These are phyloP conservation scores for Fusarium humuli DNA, from an alignment of 2,329 filamentous ascomycete genomes.

Conservation along the genomic window DNA sequence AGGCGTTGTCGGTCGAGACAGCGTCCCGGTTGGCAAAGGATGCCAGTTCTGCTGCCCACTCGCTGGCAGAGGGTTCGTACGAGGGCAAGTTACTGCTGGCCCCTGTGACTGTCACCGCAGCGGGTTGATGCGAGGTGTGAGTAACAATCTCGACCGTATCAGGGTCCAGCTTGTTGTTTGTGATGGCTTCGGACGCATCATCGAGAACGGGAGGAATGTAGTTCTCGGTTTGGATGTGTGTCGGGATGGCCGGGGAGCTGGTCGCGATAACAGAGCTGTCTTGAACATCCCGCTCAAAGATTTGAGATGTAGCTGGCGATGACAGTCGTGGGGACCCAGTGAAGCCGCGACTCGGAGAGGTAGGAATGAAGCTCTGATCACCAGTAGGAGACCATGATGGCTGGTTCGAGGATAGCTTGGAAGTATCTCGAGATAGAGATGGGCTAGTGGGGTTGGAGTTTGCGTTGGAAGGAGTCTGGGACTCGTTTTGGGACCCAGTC, in stretches of 20 bases:
- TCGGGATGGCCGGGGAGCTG: conserved; percentile 86
- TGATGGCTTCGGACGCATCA: conserved; percentile 91
- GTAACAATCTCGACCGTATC: conserved; percentile 94
- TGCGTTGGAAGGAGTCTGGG: conserved; percentile 52
- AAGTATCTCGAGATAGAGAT: conserved; percentile 51
- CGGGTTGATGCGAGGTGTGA: conserved; percentile 84
- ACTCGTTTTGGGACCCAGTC: conserved; percentile 30
- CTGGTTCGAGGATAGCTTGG: conserved; percentile 53
- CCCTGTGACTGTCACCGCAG: conserved; percentile 73
- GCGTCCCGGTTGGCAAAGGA: conserved; percentile 62
- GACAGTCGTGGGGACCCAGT: conserved; percentile 79
- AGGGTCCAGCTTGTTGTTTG: conserved; percentile 84
- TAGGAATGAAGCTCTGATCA: conserved; percentile 62
- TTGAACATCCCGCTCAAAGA: conserved; percentile 96
- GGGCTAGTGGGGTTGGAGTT: conserved; percentile 50
- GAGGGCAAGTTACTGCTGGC: conserved; percentile 49
- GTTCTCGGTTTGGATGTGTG: conserved; percentile 94
- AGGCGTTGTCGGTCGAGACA: conserved; percentile 69
- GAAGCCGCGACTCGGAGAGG: conserved; percentile 74
- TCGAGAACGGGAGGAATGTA: conserved; percentile 92
- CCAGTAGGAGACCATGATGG: conserved; percentile 58
- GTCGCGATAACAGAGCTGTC: conserved; percentile 76
- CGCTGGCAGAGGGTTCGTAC: conserved; percentile 58
- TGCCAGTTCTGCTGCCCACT: conserved; percentile 69
- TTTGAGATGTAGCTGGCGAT: conserved; percentile 82